Evolutionary conservation across 805 yeast genomes (phyloP), one percentile per base, ranked within the genome.

Genomic region (Yarrowia sp.): DNA sequence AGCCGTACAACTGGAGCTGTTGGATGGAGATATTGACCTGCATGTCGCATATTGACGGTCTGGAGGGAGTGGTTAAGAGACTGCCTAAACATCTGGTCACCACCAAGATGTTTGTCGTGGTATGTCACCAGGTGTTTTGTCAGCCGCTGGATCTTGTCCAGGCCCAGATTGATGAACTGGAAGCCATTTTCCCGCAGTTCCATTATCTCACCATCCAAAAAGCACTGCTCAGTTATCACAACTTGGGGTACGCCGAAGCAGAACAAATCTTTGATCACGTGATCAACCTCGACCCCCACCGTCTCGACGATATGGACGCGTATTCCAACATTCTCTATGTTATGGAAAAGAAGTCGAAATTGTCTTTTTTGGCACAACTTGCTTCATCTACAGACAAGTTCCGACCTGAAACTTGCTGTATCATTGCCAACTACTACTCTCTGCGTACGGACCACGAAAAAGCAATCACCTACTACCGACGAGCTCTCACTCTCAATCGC

Each of bases 251-350:
- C 73, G 82, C 79, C 32, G 87, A 86, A 61, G 92, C 98, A 0
- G 97, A 91, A 70, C 72, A 78, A 61, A 76, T 89, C 2, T 95
- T 93, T 74, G 97, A 93, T 73, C 83, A 84, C 50, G 83, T 95
- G 0, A 76, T 92, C 28, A 72, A 80, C 8, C 77, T 77, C 22
- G 98, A 95, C 74, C 98, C 98, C 0, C 83, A 89, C 69, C 78
- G 98, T 51, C 78, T 95, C 22, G 98, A 95, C 71, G 97, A 92
- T 71, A 79, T 95, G 78, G 99, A 95, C 73, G 85, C 89, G 0
- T 95, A 90, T 75, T 92, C 98, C n/a, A 93, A 95, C 75, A 90
- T 95, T 74, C 80, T 95, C 41, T 95, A 92, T 72, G 98, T 95
- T 43, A 90, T 91, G 89, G 97, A 92, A 71, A 90, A 90, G 74